These are phyloP conservation scores for Anthracocystis setariae DNA, from an alignment of 1,284 basidiomycete genomes.

Conservation along the genomic window DNA sequence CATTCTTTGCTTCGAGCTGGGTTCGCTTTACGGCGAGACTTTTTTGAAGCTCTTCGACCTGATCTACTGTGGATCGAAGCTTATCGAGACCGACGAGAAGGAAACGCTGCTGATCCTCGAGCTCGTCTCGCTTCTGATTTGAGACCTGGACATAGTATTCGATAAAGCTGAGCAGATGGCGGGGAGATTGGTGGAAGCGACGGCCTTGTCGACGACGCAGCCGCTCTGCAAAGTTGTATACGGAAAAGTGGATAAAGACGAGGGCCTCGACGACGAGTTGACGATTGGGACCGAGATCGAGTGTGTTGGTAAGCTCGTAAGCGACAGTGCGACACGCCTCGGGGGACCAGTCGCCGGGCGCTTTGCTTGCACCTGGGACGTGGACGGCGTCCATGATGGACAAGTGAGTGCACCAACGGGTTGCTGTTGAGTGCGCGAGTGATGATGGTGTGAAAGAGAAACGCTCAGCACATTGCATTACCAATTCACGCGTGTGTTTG, in stretches of 20 bases:
- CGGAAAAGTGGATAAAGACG: constrained; percentile 89
- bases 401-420: constrained; percentile 1
- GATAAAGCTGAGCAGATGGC: constrained; percentile 98
- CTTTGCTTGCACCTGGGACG: constrained; percentile 49
- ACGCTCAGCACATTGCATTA: too few species aligned
- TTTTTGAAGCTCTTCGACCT: constrained; percentile 79
- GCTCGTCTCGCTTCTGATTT: constrained; percentile 95
- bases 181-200: constrained; percentile 95
- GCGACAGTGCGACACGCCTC: constrained; percentile 66
- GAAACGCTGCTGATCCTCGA: constrained; percentile 98
- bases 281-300: constrained; percentile 62
- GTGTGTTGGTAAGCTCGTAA: constrained; percentile 58
- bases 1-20: constrained; percentile 90
- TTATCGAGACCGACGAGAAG: constrained; percentile 98
- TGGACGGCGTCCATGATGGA: constrained; percentile 45
- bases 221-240: constrained; percentile 87
- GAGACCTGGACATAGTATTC: constrained; percentile 97
- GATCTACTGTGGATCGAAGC: constrained; percentile 90
- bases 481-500: too few species aligned
- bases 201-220: constrained; percentile 90
- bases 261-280: constrained; percentile 83
- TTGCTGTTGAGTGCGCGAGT: too few species aligned
- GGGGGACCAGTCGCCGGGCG: constrained; percentile 67
- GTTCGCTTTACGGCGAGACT: constrained; percentile 93
- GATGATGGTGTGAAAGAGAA: not conserved